Percentiles rank a stretch among this genome's conserved stretches.
Evolutionary conservation across 495 filamentous ascomycete species (phyloP).

Genomic region (Neurospora sp.): DNA sequence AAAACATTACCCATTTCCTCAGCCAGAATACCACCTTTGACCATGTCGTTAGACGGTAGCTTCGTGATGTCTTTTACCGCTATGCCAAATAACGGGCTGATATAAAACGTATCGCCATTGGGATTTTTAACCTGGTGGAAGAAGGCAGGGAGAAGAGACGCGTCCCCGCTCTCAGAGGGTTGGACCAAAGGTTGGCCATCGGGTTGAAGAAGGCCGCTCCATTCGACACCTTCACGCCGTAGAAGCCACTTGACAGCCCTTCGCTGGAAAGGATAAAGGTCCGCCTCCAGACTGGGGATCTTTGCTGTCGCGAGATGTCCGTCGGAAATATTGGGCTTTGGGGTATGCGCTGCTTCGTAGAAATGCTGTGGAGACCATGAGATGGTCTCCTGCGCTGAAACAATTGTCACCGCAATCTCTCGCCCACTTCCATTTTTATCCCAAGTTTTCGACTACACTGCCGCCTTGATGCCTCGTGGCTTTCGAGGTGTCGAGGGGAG

Average conservation of each 20-base stretch:
- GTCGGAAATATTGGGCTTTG: constrained; percentile 16
- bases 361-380: constrained; percentile 31
- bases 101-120: constrained; percentile 20
- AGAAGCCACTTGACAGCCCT: constrained; percentile 37
- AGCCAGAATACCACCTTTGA: constrained; percentile 64
- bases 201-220: constrained; percentile 4
- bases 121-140: constrained; percentile 17
- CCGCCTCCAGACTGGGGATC: constrained; percentile 20
- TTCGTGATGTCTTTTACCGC: constrained; percentile 41
- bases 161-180: not conserved
- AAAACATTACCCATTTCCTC: constrained; percentile 68
- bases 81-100: constrained; percentile 55
- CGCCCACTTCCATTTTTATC: too few relatives aligned
- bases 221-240: constrained; percentile 31
- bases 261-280: constrained; percentile 35
- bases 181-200: constrained; percentile 7
- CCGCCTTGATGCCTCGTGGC: too few relatives aligned
- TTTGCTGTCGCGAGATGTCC: constrained; percentile 11
- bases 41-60: constrained; percentile 31
- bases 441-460: too few relatives aligned
- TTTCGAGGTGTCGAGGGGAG: too few relatives aligned
- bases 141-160: constrained; percentile 5
- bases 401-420: not conserved
- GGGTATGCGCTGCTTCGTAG: constrained; percentile 32
- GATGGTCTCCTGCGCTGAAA: not conserved